These are phyloP conservation scores for Leccinellum rugosiceps DNA, from an alignment of 768 basidiomycete species.

Conservation along the genomic window DNA sequence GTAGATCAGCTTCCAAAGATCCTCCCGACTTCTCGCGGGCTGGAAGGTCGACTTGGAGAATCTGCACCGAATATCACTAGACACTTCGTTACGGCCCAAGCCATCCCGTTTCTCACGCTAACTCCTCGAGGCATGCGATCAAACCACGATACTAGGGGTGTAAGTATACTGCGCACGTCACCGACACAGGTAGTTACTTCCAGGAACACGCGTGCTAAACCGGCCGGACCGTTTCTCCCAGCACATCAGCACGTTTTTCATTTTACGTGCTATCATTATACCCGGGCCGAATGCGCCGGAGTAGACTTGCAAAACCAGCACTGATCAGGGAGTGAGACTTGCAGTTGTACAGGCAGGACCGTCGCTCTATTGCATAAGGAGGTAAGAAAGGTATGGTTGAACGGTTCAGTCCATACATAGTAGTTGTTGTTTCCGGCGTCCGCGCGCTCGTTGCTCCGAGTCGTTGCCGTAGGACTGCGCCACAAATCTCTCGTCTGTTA, in stretches of 20 bases:
- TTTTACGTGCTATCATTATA: background rate
- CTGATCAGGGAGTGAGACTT: too few species aligned
- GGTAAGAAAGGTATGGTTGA: too few species aligned
- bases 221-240: background rate
- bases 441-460: too few species aligned
- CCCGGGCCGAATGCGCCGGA: background rate
- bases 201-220: background rate
- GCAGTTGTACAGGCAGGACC: too few species aligned
- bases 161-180: background rate
- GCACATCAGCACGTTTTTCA: background rate
- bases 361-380: too few species aligned
- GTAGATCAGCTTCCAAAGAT: conserved; percentile 6
- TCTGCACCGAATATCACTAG: too few species aligned
- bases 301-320: too few species aligned
- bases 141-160: background rate
- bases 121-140: background rate
- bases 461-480: too few species aligned
- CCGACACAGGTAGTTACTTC: too few species aligned
- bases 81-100: background rate
- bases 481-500: too few species aligned
- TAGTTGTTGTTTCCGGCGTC: too few species aligned
- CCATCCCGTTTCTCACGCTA: background rate
- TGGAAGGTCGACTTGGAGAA: background rate
- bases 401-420: too few species aligned
- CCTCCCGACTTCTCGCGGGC: background rate